Percentiles rank a stretch among this genome's conserved stretches.
Evolutionary conservation across 225 moss, liverwort and hornwort genomes (phyloP).

Genomic region (Polytrichum formosum): DNA sequence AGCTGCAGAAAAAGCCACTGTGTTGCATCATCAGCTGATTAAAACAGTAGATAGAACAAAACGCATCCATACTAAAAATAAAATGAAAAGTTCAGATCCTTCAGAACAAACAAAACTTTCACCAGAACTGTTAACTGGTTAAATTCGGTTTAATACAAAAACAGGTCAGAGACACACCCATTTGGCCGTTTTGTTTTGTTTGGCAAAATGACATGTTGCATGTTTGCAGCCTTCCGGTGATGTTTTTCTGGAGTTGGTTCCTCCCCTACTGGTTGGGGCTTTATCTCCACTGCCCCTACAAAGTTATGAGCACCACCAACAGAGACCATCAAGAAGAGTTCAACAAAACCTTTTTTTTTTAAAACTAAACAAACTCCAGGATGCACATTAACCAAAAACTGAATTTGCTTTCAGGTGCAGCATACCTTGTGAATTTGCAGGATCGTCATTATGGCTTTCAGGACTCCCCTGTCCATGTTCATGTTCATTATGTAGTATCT

Average conservation of each 20-base stretch:
- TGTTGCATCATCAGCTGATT: too few species aligned
- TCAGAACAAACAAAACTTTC: too few species aligned
- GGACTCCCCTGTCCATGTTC: constrained; percentile 26
- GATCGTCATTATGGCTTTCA: constrained; percentile 15
- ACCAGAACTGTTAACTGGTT: too few species aligned
- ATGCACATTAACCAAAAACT: too few species aligned
- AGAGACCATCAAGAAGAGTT: too few species aligned
- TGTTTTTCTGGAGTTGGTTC: constrained; percentile 21
- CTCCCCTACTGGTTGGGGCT: constrained; percentile 21
- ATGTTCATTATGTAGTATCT: constrained; percentile 22
- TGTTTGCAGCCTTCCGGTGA: constrained; percentile 23
- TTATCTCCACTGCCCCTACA: constrained; percentile 23
- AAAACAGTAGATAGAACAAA: too few species aligned
- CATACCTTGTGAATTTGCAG: constrained; percentile 30
- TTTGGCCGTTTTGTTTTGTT: constrained; percentile 42
- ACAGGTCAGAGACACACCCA: constrained; percentile 26
- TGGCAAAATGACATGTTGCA: constrained; percentile 20
- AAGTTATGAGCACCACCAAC: too few species aligned
- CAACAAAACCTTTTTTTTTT: neutral
- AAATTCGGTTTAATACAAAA: neutral
- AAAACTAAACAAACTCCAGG: neutral
- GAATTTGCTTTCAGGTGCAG: neutral
- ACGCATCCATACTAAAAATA: too few species aligned
- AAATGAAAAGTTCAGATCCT: too few species aligned
- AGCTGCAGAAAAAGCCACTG: too few species aligned